A percentile compares a stretch with the other conserved stretches of the same genome.
phyloP scores from a whole-genome alignment of 805 yeast genomes.

The Teunomyces tritomae region DNA sequence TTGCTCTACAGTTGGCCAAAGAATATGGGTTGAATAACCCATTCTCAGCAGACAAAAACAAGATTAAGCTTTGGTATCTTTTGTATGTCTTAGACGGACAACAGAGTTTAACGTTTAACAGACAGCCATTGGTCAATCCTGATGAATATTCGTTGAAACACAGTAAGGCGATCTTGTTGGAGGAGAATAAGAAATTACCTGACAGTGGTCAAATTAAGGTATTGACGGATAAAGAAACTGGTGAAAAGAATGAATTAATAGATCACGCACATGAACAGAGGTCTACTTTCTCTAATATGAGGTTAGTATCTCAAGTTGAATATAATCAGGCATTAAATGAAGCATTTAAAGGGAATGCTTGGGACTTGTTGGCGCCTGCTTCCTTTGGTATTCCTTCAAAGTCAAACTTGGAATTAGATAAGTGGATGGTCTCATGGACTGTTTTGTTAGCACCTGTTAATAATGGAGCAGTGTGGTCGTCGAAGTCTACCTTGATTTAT shows the following conservation, averaged over 20 bases:
- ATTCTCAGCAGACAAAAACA: conserved; percentile 30
- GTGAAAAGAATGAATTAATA: conserved; percentile 5
- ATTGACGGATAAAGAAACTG: not conserved
- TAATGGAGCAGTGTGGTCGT: conserved; percentile 59
- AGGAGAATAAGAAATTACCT: conserved; percentile 4
- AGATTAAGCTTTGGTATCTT: conserved; percentile 64
- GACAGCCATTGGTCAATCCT: conserved; percentile 53
- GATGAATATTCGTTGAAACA: conserved; percentile 44
- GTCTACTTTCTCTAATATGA: conserved; percentile 42
- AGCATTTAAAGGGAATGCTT: conserved; percentile 56
- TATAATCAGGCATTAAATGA: conserved; percentile 62
- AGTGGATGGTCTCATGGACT: conserved; percentile 82
- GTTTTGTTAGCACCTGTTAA: conserved; percentile 60
- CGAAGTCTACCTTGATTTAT: conserved; percentile 66
- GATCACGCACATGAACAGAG: conserved; percentile 11
- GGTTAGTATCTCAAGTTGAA: conserved; percentile 65
- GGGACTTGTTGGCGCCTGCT: conserved; percentile 60
- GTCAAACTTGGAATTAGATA: conserved; percentile 63
- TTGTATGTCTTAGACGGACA: conserved; percentile 67
- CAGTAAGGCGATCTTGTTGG: conserved; percentile 38
- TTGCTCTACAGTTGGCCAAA: conserved; percentile 65
- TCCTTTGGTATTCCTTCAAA: conserved; percentile 67
- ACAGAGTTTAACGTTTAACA: conserved; percentile 58
- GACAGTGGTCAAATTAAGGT: not conserved
- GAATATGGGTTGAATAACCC: conserved; percentile 46